A percentile compares a stretch with the other conserved stretches of the same genome.
Conservation (phyloP, 768 basidiomycete species). For the Imleria badia region DNA sequence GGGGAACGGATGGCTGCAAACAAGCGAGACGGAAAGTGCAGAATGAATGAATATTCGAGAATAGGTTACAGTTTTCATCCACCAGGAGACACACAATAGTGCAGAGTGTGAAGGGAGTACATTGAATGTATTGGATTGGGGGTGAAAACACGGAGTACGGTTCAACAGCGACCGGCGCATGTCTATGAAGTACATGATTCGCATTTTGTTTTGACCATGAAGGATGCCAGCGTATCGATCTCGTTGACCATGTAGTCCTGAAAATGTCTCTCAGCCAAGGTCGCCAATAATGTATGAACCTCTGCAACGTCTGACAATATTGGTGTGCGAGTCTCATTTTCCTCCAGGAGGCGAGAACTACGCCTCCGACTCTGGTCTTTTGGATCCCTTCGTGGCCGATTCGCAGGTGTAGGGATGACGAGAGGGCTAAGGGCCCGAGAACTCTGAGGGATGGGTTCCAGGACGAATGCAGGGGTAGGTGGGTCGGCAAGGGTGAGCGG, state of each 20-base stretch:
- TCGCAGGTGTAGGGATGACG: constrained; percentile 54
- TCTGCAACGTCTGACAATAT: constrained; percentile 71
- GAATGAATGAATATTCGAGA: not conserved
- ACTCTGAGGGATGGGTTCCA: constrained; percentile 44
- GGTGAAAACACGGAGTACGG: constrained; percentile 6
- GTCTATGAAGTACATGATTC: constrained; percentile 34
- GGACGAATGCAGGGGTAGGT: constrained; percentile 62
- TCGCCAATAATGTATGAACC: constrained; percentile 63
- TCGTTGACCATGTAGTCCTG: constrained; percentile 62
- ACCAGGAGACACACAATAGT: not conserved
- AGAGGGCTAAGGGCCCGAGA: constrained; percentile 55
- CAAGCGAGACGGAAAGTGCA: not conserved
- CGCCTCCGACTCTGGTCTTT: constrained; percentile 60
- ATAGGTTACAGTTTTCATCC: not conserved
- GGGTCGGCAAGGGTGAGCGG: constrained; percentile 68
- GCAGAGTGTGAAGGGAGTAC: constrained; percentile 13
- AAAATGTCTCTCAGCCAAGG: constrained; percentile 74
- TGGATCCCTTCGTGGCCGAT: constrained; percentile 68
- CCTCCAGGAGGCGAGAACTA: constrained; percentile 73
- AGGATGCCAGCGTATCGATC: constrained; percentile 77
- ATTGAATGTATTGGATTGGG: constrained; percentile 9
- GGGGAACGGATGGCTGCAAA: not conserved
- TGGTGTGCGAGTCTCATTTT: constrained; percentile 55
- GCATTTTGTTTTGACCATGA: constrained; percentile 70
- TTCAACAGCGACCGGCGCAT: constrained; percentile 18